Evolutionary conservation across 139 green algal species (phyloP).

Genomic region (Astrephomene gubernaculifera): DNA sequence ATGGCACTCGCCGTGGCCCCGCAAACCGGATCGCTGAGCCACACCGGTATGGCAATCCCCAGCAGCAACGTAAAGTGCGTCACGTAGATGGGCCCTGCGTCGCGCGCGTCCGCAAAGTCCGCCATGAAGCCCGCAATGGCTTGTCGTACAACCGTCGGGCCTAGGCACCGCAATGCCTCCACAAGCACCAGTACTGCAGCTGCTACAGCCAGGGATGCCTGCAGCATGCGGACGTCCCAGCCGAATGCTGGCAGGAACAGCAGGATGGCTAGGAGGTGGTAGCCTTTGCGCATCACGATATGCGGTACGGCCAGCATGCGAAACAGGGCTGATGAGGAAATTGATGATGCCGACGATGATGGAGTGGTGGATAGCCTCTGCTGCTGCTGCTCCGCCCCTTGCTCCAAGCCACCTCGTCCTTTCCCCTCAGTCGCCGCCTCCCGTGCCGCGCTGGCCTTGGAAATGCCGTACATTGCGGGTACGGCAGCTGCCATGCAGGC

Average conservation of each 20-base stretch:
- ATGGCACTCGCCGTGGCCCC: conserved; percentile 37
- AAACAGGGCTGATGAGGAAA: too few species aligned
- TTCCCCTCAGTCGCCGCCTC: background rate
- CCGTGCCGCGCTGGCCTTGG: background rate
- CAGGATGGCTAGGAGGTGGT: conserved; percentile 79
- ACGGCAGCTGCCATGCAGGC: conserved; percentile 58
- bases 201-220: conserved; percentile 53
- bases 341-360: too few species aligned
- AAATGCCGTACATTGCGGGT: conserved; percentile 62
- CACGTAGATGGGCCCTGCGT: conserved; percentile 72
- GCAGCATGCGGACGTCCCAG: conserved; percentile 74
- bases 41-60: conserved; percentile 82
- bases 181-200: conserved; percentile 36
- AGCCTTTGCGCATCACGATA: conserved; percentile 78
- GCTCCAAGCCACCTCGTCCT: background rate
- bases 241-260: conserved; percentile 83
- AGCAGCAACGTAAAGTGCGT: conserved; percentile 86
- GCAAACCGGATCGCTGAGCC: conserved; percentile 39
- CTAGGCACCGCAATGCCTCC: conserved; percentile 27
- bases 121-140: conserved; percentile 74
- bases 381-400: background rate
- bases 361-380: too few species aligned
- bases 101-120: conserved; percentile 77
- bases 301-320: conserved; percentile 31
- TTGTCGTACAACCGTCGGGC: background rate